Evolutionary conservation across 2,329 filamentous ascomycete genomes (phyloP).

Genomic region (Parasarocladium wereldwijsianum): DNA sequence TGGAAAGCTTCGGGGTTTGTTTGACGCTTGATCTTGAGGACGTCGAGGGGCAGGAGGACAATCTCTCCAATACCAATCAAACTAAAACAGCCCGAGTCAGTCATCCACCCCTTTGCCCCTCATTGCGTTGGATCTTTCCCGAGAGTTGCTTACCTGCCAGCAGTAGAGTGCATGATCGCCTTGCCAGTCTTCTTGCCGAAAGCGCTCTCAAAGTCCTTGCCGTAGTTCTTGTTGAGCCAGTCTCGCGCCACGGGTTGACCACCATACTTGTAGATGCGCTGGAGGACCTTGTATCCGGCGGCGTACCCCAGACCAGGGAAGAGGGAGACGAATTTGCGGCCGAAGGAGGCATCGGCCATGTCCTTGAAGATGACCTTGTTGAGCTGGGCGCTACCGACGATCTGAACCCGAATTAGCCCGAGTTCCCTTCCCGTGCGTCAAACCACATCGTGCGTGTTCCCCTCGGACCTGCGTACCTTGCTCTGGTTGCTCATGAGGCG

Average conservation of each 20-base stretch:
- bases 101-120: background rate
- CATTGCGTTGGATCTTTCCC: background rate
- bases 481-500: conserved; percentile 97
- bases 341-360: conserved; percentile 54
- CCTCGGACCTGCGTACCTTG: conserved; percentile 37
- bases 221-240: conserved; percentile 68
- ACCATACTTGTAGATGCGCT: conserved; percentile 97
- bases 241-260: conserved; percentile 92
- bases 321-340: conserved; percentile 79
- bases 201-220: conserved; percentile 67
- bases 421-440: no score
- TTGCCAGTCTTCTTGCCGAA: conserved; percentile 98
- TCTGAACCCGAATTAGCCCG: conserved; percentile 13
- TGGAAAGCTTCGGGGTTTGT: conserved; percentile 98
- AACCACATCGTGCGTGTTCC: no score
- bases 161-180: conserved; percentile 93
- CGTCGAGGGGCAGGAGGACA: conserved; percentile 83
- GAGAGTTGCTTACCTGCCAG: conserved; percentile 52
- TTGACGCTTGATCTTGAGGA: conserved; percentile 98
- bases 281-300: conserved; percentile 92
- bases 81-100: conserved; percentile 31
- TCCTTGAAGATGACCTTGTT: conserved; percentile 93
- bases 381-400: conserved; percentile 39
- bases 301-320: conserved; percentile 97
- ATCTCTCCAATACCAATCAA: conserved; percentile 97